These are phyloP conservation scores for Mrakia hoshinonis DNA, from an alignment of 768 basidiomycete species.

Conservation along the genomic window DNA sequence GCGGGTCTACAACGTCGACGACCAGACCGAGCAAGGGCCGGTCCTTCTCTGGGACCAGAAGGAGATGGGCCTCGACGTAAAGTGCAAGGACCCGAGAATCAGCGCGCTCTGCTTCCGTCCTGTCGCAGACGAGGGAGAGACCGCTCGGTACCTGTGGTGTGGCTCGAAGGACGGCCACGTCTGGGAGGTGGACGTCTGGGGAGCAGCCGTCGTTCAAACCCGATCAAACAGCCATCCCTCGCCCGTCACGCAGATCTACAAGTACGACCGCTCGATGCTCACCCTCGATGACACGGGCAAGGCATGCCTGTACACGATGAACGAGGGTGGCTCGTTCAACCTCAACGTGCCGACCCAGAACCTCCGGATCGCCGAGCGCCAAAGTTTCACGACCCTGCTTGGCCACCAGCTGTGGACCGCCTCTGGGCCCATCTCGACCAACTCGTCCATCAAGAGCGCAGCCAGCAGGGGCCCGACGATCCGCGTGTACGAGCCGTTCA, in stretches of 20 bases:
- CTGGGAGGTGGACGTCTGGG: constrained; percentile 67
- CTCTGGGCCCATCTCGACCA: constrained; percentile 35
- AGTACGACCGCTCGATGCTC: constrained; percentile 59
- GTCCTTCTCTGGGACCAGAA: constrained; percentile 52
- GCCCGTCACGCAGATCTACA: constrained; percentile 62
- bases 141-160: constrained; percentile 65
- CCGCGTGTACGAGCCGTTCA: constrained; percentile 61
- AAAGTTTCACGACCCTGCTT: constrained; percentile 66
- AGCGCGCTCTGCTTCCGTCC: constrained; percentile 71
- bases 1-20: constrained; percentile 39
- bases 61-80: constrained; percentile 48
- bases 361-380: constrained; percentile 63
- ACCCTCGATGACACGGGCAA: constrained; percentile 82
- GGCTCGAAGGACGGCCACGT: constrained; percentile 87
- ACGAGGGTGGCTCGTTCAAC: constrained; percentile 6
- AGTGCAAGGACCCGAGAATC: constrained; percentile 59
- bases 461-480: constrained; percentile 53
- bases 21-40: constrained; percentile 32
- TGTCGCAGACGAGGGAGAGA: constrained; percentile 41
- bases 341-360: constrained; percentile 32
- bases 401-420: constrained; percentile 79
- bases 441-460: background rate
- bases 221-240: constrained; percentile 59
- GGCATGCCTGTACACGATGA: constrained; percentile 53
- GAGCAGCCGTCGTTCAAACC: constrained; percentile 51